Conservation (phyloP, 805 yeast species). For the Hanseniaspora jakobsenii region DNA sequence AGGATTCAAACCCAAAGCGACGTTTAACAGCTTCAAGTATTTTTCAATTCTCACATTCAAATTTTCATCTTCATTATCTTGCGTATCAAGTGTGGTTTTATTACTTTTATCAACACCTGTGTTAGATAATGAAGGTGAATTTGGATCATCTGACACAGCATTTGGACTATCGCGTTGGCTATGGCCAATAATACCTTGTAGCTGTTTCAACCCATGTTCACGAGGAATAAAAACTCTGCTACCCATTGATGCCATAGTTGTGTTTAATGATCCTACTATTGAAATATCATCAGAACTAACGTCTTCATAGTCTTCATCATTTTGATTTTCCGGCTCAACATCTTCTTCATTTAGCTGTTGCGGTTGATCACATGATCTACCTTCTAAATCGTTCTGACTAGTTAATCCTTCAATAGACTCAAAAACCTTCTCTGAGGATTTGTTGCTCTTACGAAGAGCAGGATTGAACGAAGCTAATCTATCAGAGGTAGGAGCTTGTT, state of each 20-base stretch:
- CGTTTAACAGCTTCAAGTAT: slow-evolving; percentile 53
- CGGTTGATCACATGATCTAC: no score
- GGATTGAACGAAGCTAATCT: no score
- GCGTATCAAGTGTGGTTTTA: neutral
- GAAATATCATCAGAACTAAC: neutral
- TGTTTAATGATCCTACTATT: neutral
- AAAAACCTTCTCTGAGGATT: no score
- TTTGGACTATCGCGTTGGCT: no score
- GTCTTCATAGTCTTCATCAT: neutral
- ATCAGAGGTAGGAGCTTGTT: no score
- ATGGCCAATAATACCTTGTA: slow-evolving; percentile 6
- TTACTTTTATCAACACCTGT: neutral
- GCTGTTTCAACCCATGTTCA: slow-evolving; percentile 8
- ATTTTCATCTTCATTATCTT: slow-evolving; percentile 13
- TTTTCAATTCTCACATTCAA: slow-evolving; percentile 38
- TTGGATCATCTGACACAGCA: no score
- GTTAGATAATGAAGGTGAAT: neutral
- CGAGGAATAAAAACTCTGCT: slow-evolving; percentile 14
- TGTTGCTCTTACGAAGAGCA: no score
- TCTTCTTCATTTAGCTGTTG: neutral
- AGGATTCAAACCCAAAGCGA: slow-evolving; percentile 53
- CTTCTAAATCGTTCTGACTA: no score
- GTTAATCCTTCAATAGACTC: no score
- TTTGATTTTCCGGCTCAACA: neutral
- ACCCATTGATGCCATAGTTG: slow-evolving; percentile 8